Evolutionary conservation across 129 eudicot species (phyloP), one percentile per base, ranked within the genome.

Genomic region (Centella asiatica): DNA sequence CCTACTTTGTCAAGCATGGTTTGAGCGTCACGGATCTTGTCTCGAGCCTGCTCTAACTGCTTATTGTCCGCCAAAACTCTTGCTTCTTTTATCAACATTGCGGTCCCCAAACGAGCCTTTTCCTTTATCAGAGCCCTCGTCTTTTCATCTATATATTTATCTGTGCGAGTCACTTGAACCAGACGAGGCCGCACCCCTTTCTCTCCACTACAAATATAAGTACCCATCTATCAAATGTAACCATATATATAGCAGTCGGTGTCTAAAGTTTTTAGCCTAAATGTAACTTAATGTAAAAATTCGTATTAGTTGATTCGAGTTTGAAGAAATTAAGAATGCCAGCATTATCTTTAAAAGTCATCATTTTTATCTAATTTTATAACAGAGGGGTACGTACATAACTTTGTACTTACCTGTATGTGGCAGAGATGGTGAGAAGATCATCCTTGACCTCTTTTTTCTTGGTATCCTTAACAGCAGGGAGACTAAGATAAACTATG

Each of bases 401-500:
- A 2, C n/a, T 25, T 18, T 22, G 27, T 22, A 12, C 34, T 5
- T 23, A 52, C 57, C 25, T 51, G 60, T 54, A 48, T 14, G 46
- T 36, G 62, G 50, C 50, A 12, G 25, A 49, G 48, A 32, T 28
- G 20, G 32, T 51, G 6, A 66, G 61, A 51, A 66, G 60, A 15
- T 31, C 29, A 1, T n/a, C n/a, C n/a, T n/a, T n/a, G n/a, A n/a
- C n/a, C n/a, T n/a, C n/a, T n/a, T n/a, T n/a, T n/a, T n/a, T n/a
- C n/a, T 47, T 5, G 33, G 45, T 24, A 27, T 12, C 44, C 57
- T 32, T 12, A 15, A 17, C 32, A 14, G 15, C 20, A 29, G 53
- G 64, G 18, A 69, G 66, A 45, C 57, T 32, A 57, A 69, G 37
- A 10, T 44, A 46, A 19, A 69, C 73, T n/a, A 57, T n/a, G 42